Percentiles rank a stretch among this genome's conserved stretches.
phyloP scores from a whole-genome alignment of 805 yeast species.

The Clavispora phyllophila region DNA sequence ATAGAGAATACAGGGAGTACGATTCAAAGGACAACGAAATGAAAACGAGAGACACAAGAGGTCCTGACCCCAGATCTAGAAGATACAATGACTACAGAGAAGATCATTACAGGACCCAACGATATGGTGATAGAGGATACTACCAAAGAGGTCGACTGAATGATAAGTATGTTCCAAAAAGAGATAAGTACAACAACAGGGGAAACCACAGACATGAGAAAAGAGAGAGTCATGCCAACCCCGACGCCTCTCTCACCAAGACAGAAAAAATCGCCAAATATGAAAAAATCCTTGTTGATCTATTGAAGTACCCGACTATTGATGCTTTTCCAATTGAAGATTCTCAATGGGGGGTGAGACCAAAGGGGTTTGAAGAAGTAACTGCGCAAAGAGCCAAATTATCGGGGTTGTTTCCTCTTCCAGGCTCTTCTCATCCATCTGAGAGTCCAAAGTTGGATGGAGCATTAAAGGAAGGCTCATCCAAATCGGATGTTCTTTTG shows the following conservation, averaged over 20 bases:
- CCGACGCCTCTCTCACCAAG: slow-evolving; percentile 13
- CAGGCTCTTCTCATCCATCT: slow-evolving; percentile 51
- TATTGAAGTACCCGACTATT: slow-evolving; percentile 42
- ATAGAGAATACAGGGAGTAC: background rate
- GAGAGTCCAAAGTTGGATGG: slow-evolving; percentile 39
- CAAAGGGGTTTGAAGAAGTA: slow-evolving; percentile 68
- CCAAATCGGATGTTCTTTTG: slow-evolving; percentile 26
- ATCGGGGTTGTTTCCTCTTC: slow-evolving; percentile 72
- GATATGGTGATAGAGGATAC: slow-evolving; percentile 3
- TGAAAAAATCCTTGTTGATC: slow-evolving; percentile 24
- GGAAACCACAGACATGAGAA: background rate
- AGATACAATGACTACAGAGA: slow-evolving; percentile 15
- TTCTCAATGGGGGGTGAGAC: slow-evolving; percentile 67
- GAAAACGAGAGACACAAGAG: slow-evolving; percentile 13
- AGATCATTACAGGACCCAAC: slow-evolving; percentile 7
- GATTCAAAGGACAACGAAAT: slow-evolving; percentile 1
- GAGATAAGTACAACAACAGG: background rate
- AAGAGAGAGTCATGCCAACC: slow-evolving; percentile 2
- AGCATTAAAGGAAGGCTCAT: slow-evolving; percentile 29
- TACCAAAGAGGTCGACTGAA: background rate
- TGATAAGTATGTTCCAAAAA: slow-evolving; percentile 2
- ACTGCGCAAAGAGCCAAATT: slow-evolving; percentile 74
- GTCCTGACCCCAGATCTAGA: slow-evolving; percentile 6
- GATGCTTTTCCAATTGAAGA: slow-evolving; percentile 45
- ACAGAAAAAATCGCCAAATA: slow-evolving; percentile 19